Evolutionary conservation across 495 filamentous ascomycete species (phyloP).

Genomic region (Letharia lupina): DNA sequence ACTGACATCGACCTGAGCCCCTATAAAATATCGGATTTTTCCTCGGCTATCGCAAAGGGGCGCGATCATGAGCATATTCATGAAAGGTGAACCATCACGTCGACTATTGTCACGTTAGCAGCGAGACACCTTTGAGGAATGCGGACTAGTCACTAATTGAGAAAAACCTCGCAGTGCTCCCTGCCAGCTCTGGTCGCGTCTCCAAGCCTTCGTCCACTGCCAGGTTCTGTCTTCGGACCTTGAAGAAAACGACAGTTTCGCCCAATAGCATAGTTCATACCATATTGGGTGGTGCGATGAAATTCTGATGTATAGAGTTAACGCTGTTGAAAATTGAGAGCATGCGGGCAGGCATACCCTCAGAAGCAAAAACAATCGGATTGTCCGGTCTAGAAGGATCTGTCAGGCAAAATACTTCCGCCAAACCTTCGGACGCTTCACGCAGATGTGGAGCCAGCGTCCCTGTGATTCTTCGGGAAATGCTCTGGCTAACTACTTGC

Average conservation of each 20-base stretch:
- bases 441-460: constrained; percentile 48
- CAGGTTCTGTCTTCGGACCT: constrained; percentile 49
- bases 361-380: constrained; percentile 70
- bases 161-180: constrained; percentile 59
- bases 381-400: constrained; percentile 68
- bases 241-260: constrained; percentile 61
- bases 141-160: constrained; percentile 53
- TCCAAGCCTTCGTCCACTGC: constrained; percentile 47
- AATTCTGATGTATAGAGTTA: constrained; percentile 37
- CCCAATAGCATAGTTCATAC: constrained; percentile 50
- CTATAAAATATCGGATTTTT: constrained; percentile 52
- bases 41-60: constrained; percentile 56
- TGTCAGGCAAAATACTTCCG: constrained; percentile 69
- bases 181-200: constrained; percentile 48
- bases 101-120: constrained; percentile 34
- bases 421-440: constrained; percentile 60
- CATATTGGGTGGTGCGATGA: constrained; percentile 55
- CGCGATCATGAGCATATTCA: constrained; percentile 58
- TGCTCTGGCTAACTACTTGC: constrained; percentile 49
- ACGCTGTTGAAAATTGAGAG: neutral
- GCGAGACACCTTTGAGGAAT: neutral
- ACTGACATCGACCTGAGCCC: constrained; percentile 54
- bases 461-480: constrained; percentile 49
- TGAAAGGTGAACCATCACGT: constrained; percentile 58
- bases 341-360: constrained; percentile 42